Evolutionary conservation across 306 rosid species (phyloP), one percentile per base, ranked within the genome.

Genomic region (Lathyrus tuberosus): DNA sequence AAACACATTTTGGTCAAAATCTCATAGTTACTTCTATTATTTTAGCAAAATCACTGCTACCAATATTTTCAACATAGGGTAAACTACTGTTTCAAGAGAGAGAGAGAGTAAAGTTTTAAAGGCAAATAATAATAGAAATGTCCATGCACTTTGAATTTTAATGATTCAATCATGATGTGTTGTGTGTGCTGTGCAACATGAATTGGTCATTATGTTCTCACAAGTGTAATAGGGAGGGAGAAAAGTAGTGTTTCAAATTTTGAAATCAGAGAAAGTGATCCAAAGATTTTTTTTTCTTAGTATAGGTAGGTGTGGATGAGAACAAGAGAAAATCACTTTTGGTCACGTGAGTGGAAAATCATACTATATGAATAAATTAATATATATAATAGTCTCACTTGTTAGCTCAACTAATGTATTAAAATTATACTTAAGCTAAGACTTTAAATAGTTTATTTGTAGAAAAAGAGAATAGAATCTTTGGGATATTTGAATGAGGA

Each of bases 201-300:
- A 43, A 64, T 69, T 13, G 70, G 76, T 62, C 82, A 63, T 69
- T 63, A 69, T 79, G 84, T 54, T 78, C 62, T 78, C 62, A 72
- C 78, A 73, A 74, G 73, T 28, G 57, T 11, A 65, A 78, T 14
- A 64, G 81, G 68, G 82, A 62, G 75, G 75, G 77, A 75, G 49
- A 76, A 75, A 72, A 70, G 76, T 30, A 15, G 54, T 70, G 84
- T 89, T 92, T 92, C 96, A 89, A 92, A 92, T 28, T 91, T 92
- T 87, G 92, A 92, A 89, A 87, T 86, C 56, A 71, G 54, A 75
- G 54, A 74, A 75, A 81, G 47, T 28, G 57, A 77, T 72, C 31
- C 6, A 65, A 43, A 70, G 7, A 42, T 16, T 71, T 80, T 75
- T 75, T 81, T 30, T 62, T 41, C 15, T 33, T 22, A 6, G 11